phyloP scores from a whole-genome alignment of 2,329 filamentous ascomycete genomes.

The Exophiala dermatitidis region DNA sequence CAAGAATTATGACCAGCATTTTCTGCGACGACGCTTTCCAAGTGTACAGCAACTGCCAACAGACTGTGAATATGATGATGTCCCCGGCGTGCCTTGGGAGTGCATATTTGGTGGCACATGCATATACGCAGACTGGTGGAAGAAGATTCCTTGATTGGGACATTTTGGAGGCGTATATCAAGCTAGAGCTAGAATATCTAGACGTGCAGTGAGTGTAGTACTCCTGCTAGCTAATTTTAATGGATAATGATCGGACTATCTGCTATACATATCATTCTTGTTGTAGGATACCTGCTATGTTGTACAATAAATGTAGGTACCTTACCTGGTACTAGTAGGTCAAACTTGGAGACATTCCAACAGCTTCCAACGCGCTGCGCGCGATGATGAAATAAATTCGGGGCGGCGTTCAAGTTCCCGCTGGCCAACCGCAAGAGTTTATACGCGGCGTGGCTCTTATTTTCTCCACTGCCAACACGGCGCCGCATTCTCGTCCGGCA shows the following conservation, averaged over 20 bases:
- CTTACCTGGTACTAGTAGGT: no score
- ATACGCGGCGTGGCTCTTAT: no score
- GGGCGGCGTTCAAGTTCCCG: no score
- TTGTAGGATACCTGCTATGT: background rate
- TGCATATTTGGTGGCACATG: background rate
- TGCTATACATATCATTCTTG: background rate
- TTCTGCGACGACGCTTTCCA: slow-evolving; percentile 1
- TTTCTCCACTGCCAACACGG: no score
- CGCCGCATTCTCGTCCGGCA: no score
- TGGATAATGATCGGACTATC: background rate
- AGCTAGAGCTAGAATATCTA: slow-evolving; percentile 5
- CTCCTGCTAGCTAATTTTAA: slow-evolving; percentile 3
- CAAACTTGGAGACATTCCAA: no score
- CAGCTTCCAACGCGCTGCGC: no score
- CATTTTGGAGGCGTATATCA: slow-evolving; percentile 1
- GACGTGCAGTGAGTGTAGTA: background rate
- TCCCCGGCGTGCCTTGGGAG: background rate
- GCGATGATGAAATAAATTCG: no score
- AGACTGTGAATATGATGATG: background rate
- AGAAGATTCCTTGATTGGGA: background rate
- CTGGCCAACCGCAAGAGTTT: no score
- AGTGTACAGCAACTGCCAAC: background rate
- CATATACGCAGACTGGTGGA: background rate
- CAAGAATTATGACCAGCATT: slow-evolving; percentile 5
- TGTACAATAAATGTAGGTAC: no score